phyloP scores from a whole-genome alignment of 352 stramenopile species.

The Nothophytophthora sp. region DNA sequence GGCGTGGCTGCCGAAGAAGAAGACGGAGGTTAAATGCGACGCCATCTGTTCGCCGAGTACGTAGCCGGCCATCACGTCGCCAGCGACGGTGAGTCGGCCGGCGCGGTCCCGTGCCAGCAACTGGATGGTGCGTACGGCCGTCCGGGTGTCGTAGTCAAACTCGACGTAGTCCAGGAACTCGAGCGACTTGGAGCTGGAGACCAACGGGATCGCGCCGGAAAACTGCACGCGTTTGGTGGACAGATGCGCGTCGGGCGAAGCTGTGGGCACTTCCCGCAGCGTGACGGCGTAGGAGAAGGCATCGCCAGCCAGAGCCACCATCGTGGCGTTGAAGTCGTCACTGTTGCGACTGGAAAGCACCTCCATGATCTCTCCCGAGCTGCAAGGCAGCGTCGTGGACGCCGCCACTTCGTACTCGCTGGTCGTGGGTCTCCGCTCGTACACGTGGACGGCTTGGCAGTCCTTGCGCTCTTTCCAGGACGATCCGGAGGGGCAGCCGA shows the following conservation, averaged over 20 bases:
- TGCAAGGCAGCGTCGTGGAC: constrained; percentile 25
- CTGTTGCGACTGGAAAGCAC: constrained; percentile 32
- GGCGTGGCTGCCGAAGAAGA: constrained; percentile 29
- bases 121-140: constrained; percentile 25
- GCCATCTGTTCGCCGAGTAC: constrained; percentile 20
- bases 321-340: constrained; percentile 42
- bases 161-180: constrained; percentile 37
- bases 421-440: constrained; percentile 20
- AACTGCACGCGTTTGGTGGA: constrained; percentile 35
- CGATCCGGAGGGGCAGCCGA: constrained; percentile 8
- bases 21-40: constrained; percentile 30
- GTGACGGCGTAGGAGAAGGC: constrained; percentile 37
- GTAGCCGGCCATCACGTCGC: constrained; percentile 28
- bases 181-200: constrained; percentile 30
- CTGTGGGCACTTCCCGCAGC: constrained; percentile 25
- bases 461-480: constrained; percentile 37
- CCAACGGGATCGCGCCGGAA: constrained; percentile 21
- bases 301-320: constrained; percentile 34
- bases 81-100: constrained; percentile 23
- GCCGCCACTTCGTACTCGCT: constrained; percentile 22
- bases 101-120: constrained; percentile 19
- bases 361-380: constrained; percentile 26
- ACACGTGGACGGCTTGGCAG: constrained; percentile 26
- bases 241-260: constrained; percentile 12
- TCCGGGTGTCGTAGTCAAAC: constrained; percentile 23